Conservation (phyloP, 2,329 filamentous ascomycete genomes). For the Fusarium piperis region DNA sequence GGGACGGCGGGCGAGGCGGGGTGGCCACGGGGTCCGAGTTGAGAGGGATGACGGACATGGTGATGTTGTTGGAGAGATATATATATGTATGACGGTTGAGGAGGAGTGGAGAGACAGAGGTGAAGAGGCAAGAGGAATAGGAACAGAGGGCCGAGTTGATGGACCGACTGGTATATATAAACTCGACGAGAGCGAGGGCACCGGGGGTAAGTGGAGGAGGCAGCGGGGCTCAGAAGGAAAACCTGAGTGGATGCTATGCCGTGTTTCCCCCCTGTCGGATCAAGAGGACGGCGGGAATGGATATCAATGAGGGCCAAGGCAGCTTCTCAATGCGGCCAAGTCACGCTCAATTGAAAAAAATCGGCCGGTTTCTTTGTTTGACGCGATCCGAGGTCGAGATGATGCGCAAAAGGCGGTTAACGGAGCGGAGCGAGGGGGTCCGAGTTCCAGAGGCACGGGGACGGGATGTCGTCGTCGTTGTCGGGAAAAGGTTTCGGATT, state of each 20-base stretch:
- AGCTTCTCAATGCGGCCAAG: constrained; percentile 22
- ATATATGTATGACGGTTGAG: background rate
- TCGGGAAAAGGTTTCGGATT: constrained; percentile 11
- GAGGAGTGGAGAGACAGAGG: background rate
- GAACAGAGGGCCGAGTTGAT: constrained; percentile 10
- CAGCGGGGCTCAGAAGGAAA: constrained; percentile 25
- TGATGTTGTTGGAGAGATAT: background rate
- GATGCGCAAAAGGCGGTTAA: constrained; percentile 31
- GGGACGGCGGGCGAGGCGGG: constrained; percentile 75
- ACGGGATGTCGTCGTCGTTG: background rate
- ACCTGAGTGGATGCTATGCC: constrained; percentile 6
- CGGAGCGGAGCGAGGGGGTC: background rate
- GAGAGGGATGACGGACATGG: constrained; percentile 40
- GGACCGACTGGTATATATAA: constrained; percentile 22
- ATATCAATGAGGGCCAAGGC: constrained; percentile 35
- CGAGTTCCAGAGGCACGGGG: background rate
- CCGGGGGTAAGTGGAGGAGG: constrained; percentile 24
- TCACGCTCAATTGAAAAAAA: constrained; percentile 5
- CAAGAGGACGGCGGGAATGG: background rate
- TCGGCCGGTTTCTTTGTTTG: constrained; percentile 13
- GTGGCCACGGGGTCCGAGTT: constrained; percentile 70
- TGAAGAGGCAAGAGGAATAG: background rate
- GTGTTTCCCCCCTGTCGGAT: background rate
- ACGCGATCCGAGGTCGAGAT: constrained; percentile 37
- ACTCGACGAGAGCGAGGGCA: constrained; percentile 4